Conservation (phyloP, 164 flowering plant species). For the Tetrastigma voinierianum region DNA sequence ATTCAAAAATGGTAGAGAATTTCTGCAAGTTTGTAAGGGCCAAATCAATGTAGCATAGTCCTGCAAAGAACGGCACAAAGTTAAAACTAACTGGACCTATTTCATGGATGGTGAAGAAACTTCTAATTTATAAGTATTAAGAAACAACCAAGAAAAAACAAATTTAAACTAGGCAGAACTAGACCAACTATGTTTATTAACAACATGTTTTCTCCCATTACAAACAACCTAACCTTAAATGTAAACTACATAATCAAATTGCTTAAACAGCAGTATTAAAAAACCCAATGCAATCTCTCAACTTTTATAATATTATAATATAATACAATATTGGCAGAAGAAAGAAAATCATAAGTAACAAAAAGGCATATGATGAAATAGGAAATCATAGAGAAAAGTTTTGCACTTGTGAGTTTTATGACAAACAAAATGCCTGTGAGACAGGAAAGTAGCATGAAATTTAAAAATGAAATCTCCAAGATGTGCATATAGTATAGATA, state of each 20-base stretch:
- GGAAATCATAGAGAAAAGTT: too few relatives aligned
- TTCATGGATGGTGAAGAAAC: conserved; percentile 9
- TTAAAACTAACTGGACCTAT: conserved; percentile 29
- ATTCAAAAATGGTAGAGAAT: conserved; percentile 26
- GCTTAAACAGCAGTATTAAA: conserved; percentile 20
- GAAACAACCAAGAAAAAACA: conserved; percentile 32
- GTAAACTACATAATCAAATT: conserved; percentile 24
- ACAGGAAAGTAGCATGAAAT: too few relatives aligned
- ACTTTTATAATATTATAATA: too few relatives aligned
- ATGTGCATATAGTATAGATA: too few relatives aligned
- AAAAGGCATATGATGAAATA: too few relatives aligned
- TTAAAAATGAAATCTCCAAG: too few relatives aligned
- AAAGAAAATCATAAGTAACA: too few relatives aligned
- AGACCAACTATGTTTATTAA: conserved; percentile 19
- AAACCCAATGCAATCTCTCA: conserved; percentile 14
- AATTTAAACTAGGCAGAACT: conserved; percentile 16
- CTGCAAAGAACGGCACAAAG: conserved; percentile 62
- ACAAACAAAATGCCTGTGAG: too few relatives aligned
- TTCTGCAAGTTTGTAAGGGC: conserved; percentile 35
- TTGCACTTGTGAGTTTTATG: too few relatives aligned
- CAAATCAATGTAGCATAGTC: conserved; percentile 37
- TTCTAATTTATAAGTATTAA: conserved; percentile 2
- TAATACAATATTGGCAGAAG: too few relatives aligned
- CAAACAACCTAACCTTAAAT: conserved; percentile 18
- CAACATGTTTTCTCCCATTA: conserved; percentile 21